Evolutionary conservation across 2,329 filamentous ascomycete genomes (phyloP).

Genomic region (Curvularia eragrostidis): DNA sequence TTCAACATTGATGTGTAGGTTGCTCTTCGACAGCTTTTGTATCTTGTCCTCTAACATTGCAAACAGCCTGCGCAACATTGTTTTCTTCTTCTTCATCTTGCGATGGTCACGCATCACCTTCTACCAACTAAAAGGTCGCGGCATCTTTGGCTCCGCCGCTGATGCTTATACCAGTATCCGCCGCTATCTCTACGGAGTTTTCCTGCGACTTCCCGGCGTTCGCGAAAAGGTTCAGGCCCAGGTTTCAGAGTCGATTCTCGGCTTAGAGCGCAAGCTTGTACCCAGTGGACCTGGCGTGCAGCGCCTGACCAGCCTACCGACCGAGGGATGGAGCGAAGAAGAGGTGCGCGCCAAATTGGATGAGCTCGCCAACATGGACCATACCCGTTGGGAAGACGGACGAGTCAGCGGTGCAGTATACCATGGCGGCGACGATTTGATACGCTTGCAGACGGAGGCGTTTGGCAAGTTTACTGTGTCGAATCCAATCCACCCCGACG

Average conservation of each 20-base stretch:
- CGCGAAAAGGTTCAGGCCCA: slow-evolving; percentile 85
- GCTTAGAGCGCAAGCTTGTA: slow-evolving; percentile 84
- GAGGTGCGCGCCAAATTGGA: slow-evolving; percentile 80
- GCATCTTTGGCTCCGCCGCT: slow-evolving; percentile 77
- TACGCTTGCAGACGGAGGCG: slow-evolving; percentile 87
- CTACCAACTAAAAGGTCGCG: slow-evolving; percentile 87
- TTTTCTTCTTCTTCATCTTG: slow-evolving; percentile 87
- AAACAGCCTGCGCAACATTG: slow-evolving; percentile 74
- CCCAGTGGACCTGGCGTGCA: slow-evolving; percentile 73
- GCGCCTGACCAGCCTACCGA: slow-evolving; percentile 77
- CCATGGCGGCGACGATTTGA: slow-evolving; percentile 83
- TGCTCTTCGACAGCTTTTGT: too few relatives aligned
- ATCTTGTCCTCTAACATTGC: neutral
- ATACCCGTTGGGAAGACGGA: slow-evolving; percentile 96
- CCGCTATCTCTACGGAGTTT: slow-evolving; percentile 79
- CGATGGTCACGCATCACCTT: slow-evolving; percentile 81
- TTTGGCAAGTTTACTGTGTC: slow-evolving; percentile 94
- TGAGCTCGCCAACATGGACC: slow-evolving; percentile 82
- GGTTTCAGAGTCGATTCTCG: slow-evolving; percentile 77
- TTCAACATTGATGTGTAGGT: slow-evolving; percentile 74
- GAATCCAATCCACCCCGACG: slow-evolving; percentile 97
- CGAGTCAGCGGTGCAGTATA: slow-evolving; percentile 95
- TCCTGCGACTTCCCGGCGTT: slow-evolving; percentile 86
- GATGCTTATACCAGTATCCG: slow-evolving; percentile 76
- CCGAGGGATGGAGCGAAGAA: slow-evolving; percentile 82